Conservation (phyloP, 2,329 filamentous ascomycete species). For the Xylaria sp. region DNA sequence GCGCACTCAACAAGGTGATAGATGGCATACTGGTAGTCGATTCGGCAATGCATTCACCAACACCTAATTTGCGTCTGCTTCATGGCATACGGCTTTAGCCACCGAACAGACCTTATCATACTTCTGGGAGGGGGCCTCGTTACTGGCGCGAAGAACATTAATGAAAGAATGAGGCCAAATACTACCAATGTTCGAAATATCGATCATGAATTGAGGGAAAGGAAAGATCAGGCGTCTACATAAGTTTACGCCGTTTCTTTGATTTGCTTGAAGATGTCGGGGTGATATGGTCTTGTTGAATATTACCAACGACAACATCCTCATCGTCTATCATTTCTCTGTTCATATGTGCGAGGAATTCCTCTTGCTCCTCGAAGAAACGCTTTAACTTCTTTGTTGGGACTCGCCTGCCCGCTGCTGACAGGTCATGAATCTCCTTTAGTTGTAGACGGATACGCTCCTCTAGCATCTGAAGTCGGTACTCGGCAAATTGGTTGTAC, state of each 20-base stretch:
- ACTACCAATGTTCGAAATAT: not conserved
- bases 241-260: constrained; percentile 28
- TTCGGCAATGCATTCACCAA: not conserved
- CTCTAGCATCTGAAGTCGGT: constrained; percentile 71
- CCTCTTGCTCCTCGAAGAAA: constrained; percentile 50
- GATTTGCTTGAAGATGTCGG: constrained; percentile 22
- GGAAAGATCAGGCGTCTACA: constrained; percentile 1
- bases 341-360: constrained; percentile 52
- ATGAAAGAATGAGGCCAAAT: not conserved
- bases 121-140: not conserved
- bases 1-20: not conserved
- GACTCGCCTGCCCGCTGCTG: constrained; percentile 44
- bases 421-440: constrained; percentile 54
- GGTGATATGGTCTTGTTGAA: constrained; percentile 43
- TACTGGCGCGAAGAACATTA: not conserved
- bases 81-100: not conserved
- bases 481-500: constrained; percentile 71
- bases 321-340: constrained; percentile 50
- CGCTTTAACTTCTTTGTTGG: constrained; percentile 48
- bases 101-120: not conserved
- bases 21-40: not conserved
- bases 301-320: constrained; percentile 41
- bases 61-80: not conserved
- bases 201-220: not conserved
- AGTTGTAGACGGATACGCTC: constrained; percentile 63